Evolutionary conservation across 257 asterid genomes (phyloP).

Genomic region (Solanum etuberosum): DNA sequence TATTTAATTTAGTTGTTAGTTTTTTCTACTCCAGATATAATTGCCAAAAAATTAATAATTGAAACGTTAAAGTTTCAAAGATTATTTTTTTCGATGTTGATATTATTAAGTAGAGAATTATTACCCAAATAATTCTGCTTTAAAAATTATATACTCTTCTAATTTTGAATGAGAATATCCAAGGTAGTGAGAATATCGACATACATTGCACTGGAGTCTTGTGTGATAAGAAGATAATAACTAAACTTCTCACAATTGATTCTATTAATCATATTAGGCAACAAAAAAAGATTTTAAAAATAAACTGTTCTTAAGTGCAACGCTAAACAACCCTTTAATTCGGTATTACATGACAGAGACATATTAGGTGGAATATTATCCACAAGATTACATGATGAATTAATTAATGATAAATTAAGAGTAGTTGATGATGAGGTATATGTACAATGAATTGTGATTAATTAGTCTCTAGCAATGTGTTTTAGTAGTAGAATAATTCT

Average conservation of each 20-base stretch:
- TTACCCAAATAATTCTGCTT: not conserved
- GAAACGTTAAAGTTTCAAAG: not conserved
- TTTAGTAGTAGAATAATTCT: not conserved
- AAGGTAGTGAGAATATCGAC: not conserved
- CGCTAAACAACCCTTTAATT: not conserved
- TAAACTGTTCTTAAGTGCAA: not conserved
- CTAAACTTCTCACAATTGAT: not conserved
- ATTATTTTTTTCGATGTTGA: not conserved
- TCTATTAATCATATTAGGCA: not conserved
- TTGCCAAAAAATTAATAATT: not conserved
- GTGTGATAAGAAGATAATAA: not conserved
- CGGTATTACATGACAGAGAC: not conserved
- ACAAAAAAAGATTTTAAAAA: no score
- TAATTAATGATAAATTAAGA: not conserved
- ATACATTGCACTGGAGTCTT: not conserved
- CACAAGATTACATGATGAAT: not conserved
- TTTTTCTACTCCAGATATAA: not conserved
- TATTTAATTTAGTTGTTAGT: not conserved
- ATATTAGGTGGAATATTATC: not conserved
- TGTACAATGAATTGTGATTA: not conserved
- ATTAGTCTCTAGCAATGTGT: not conserved
- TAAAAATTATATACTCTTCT: not conserved
- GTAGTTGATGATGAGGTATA: not conserved
- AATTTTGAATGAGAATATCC: not conserved
- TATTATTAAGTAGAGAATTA: not conserved